Base-by-base conservation (phyloP, 768 basidiomycete species). In the Holtermanniella nyarrowii region DNA sequence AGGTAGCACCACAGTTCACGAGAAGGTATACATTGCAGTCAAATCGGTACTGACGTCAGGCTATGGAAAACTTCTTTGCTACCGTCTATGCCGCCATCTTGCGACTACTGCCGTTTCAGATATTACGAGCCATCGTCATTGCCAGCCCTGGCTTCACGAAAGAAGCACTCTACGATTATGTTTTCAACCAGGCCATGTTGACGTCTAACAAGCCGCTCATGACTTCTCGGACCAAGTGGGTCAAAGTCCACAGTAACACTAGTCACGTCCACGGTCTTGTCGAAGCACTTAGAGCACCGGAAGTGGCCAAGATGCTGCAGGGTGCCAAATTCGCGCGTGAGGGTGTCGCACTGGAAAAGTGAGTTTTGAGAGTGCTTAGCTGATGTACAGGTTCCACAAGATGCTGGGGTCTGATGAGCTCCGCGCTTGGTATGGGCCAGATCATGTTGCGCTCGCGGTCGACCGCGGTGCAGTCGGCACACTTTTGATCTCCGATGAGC, bases 371-470 rank as follows among this genome's bases (percentile, higher is more conserved):
- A n/a, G 42, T n/a, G n/a, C 39, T n/a, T 40, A 44, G 66, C 51
- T 20, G 31, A 37, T 16, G 31, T 37, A 16, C 58, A 96, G 91
- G 59, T 99, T 99, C 75, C 90, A 90, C 75, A 99, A 96, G 72
- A 97, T 91, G 89, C 79, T 97, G 24, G 88, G 85, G 0, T 79
- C 78, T 1, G 91, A 99, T 61, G 91, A 96, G 69, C 82, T 91
- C 76, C 79, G 95, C 49, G 95, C 95, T 3, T 99, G 95, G 95
- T 99, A 99, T 70, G 95, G 93, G 1, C 88, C 91, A 12, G 83
- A 87, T 45, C 95, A 99, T 71, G 95, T 99, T 50, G 76, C 78
- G 46, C 77, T 95, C 20, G 95, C 95, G 3, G 84, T 87, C 27
- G 87, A 91, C 65, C 78, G 95, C 45, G 91, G 90, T 0, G 95